Base-by-base conservation (phyloP, 2,329 filamentous ascomycete genomes). In the Alternaria novae-zelandiae region DNA sequence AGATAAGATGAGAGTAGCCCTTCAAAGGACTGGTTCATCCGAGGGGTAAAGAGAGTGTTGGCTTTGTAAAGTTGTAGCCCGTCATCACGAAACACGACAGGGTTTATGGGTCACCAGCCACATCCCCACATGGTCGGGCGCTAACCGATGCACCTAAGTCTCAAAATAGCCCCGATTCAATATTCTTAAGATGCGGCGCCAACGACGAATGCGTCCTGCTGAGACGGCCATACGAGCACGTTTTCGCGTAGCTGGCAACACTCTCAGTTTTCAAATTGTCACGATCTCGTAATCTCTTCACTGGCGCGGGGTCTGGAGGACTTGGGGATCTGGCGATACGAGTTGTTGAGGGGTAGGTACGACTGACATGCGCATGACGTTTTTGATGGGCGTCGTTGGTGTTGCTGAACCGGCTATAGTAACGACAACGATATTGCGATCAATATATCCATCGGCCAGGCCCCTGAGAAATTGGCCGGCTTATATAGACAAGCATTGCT, bases 121-220 rank as follows among this genome's bases (percentile, higher is more conserved):
- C 62, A 59, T 23, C 49, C 20, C 36, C 36, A 59, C 25, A 44
- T 54, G 36, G 49, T 13, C 30, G 46, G 30, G 36, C 57, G 36
- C 49, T 32, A 53, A 46, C 57, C 50, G 30, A 60, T 43, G 49
- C 57, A 53, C 10, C 57, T 21, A 54, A 43, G 47, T 50, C 49
- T 21, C 49, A 62, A 65, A 65, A 65, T 65, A 62, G 63, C 41
- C 57, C 47, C 21, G 36, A 55, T 44, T 21, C 50, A 60, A 60
- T 60, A 60, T 41, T 49, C 17, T 49, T 30, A 13, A 25, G 17
- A 47, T 60, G 57, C 57, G 28, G 41, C 57, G 49, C 57, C 55
- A 32, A 54, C 54, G 60, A 49, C 47, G n/a, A n/a, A 53, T 28
- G 59, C 58, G 57, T 44, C 21, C 44, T 53, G 15, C 20, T 21